Evolutionary conservation across 1,284 basidiomycete species (phyloP).

Genomic region (Sanghuangporus weigelae): DNA sequence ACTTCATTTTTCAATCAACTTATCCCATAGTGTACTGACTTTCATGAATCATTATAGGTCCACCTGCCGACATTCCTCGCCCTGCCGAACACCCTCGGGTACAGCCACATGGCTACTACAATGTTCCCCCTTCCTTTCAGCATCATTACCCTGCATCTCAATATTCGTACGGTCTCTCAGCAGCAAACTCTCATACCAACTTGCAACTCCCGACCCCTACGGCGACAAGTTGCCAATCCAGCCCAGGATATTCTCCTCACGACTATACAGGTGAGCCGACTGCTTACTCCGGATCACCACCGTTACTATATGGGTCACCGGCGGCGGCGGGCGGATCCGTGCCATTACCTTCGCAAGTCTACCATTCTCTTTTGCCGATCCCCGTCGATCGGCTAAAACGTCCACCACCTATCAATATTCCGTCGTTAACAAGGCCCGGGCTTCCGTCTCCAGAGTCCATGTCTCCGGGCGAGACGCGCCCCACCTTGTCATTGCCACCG

Average conservation of each 20-base stretch:
- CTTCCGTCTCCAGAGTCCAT: constrained; percentile 8
- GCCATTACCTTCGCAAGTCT: not conserved
- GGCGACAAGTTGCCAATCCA: constrained; percentile 12
- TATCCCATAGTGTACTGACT: not conserved
- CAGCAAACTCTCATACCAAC: not conserved
- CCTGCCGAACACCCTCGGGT: constrained; percentile 3
- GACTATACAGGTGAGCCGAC: constrained; percentile 2
- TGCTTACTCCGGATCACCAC: not conserved
- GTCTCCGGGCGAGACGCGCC: constrained; percentile 4
- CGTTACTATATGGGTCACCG: not conserved
- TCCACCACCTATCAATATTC: constrained; percentile 27
- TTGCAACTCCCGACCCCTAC: constrained; percentile 12
- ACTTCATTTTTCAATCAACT: not conserved
- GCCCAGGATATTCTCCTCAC: constrained; percentile 14
- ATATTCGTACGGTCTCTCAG: not conserved
- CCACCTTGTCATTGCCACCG: constrained; percentile 6
- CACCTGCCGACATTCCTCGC: not conserved
- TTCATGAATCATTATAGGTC: not conserved
- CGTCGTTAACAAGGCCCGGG: constrained; percentile 18
- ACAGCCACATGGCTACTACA: not conserved
- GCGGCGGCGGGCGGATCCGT: not conserved
- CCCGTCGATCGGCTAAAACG: constrained; percentile 19
- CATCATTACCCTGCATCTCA: constrained; percentile 1
- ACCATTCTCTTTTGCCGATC: constrained; percentile 29
- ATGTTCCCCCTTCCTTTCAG: not conserved